Evolutionary conservation across 495 filamentous ascomycete species (phyloP).

Genomic region (Aspergillus saccharolyticus): DNA sequence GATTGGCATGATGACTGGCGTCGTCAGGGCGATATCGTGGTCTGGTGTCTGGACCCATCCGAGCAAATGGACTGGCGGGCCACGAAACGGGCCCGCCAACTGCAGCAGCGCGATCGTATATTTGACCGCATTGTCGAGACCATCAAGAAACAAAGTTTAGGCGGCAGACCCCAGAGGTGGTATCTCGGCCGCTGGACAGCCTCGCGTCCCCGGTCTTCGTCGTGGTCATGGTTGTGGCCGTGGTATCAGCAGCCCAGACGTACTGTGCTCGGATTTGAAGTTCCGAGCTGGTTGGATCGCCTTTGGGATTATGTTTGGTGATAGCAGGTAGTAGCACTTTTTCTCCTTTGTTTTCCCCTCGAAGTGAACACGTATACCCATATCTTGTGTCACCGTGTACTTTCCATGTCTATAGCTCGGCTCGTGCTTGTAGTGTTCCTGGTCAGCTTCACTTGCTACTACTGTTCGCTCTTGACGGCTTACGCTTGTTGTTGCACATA

Average conservation of each 20-base stretch:
- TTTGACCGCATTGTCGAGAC: slow-evolving; percentile 34
- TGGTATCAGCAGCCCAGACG: slow-evolving; percentile 19
- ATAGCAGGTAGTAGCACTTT: not conserved
- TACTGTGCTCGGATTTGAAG: slow-evolving; percentile 12
- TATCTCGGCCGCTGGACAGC: slow-evolving; percentile 19
- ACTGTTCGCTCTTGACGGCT: not conserved
- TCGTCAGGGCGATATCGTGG: slow-evolving; percentile 76
- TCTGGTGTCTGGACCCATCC: slow-evolving; percentile 57
- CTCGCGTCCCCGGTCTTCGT: slow-evolving; percentile 10
- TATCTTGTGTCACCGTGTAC: not conserved
- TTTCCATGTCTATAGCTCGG: not conserved
- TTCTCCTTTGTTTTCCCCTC: not conserved
- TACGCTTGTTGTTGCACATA: not conserved
- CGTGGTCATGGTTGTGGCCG: slow-evolving; percentile 23
- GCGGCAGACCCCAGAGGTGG: slow-evolving; percentile 10
- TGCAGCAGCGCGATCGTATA: slow-evolving; percentile 30
- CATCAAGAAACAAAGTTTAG: slow-evolving; percentile 21
- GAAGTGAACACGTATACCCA: not conserved
- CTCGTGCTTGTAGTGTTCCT: not conserved
- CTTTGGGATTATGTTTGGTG: slow-evolving; percentile 7
- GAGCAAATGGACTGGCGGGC: slow-evolving; percentile 35
- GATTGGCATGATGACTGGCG: slow-evolving; percentile 85
- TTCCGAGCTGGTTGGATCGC: slow-evolving; percentile 11
- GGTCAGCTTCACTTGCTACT: not conserved
- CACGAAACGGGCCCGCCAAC: slow-evolving; percentile 17